phyloP scores from a whole-genome alignment of 371 early-diverging fungal species.

The Mortierella sp. region DNA sequence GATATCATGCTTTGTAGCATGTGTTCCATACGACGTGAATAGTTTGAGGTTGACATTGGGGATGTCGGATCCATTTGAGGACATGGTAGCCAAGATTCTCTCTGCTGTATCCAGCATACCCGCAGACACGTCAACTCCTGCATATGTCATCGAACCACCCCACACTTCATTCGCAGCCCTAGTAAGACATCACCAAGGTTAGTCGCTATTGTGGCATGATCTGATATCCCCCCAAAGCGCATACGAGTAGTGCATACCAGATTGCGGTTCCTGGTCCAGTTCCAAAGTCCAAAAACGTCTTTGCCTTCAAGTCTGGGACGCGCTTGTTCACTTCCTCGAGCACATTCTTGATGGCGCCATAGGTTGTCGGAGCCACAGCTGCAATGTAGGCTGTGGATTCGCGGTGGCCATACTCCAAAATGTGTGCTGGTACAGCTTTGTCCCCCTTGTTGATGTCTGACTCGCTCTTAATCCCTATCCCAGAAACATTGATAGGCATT shows the following conservation, averaged over 20 bases:
- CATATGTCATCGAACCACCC: constrained; percentile 42
- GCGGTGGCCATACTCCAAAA: constrained; percentile 77
- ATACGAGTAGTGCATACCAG: constrained; percentile 59
- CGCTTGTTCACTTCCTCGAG: constrained; percentile 70
- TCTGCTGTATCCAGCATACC: constrained; percentile 83
- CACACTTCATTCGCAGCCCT: constrained; percentile 81
- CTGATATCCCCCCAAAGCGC: background rate
- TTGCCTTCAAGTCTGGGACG: constrained; percentile 71
- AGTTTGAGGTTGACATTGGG: constrained; percentile 67
- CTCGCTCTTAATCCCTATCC: constrained; percentile 47
- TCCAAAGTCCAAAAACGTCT: constrained; percentile 83
- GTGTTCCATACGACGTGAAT: constrained; percentile 68
- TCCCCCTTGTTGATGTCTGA: constrained; percentile 25
- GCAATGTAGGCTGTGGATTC: constrained; percentile 84
- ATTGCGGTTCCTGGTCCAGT: constrained; percentile 89
- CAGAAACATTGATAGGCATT: background rate
- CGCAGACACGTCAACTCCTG: constrained; percentile 84
- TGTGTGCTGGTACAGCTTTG: constrained; percentile 63
- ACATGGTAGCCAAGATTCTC: constrained; percentile 25
- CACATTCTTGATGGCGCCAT: constrained; percentile 75
- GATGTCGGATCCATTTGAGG: constrained; percentile 29
- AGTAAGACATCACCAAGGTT: background rate
- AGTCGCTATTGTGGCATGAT: background rate
- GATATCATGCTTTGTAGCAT: constrained; percentile 67
- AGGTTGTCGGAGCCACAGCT: constrained; percentile 72